Conservation (phyloP, 306 rosid species). For the Casuarina equisetifolia region DNA sequence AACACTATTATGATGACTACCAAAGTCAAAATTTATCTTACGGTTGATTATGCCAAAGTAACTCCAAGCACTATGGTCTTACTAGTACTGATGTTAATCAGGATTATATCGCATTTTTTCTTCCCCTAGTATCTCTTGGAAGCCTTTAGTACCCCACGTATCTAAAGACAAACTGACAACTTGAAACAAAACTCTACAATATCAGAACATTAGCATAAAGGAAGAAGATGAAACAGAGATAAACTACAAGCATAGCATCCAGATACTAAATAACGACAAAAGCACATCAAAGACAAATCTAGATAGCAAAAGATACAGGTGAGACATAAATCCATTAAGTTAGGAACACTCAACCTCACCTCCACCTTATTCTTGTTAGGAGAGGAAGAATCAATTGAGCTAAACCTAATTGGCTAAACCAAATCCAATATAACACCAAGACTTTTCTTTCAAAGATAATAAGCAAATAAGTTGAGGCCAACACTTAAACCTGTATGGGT, state of each 20-base stretch:
- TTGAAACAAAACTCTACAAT: not conserved
- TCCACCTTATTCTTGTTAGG: not conserved
- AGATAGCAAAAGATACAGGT: not conserved
- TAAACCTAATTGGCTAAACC: not conserved
- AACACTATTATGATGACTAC: too few species aligned
- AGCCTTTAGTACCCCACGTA: not conserved
- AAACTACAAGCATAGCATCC: too few species aligned
- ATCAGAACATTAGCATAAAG: too few species aligned
- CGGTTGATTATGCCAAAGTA: not conserved
- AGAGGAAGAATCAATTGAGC: not conserved
- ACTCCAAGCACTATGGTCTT: not conserved
- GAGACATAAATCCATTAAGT: not conserved
- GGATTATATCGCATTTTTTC: too few species aligned
- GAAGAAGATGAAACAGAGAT: not conserved
- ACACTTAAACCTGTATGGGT: conserved; percentile 68
- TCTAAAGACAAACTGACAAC: not conserved
- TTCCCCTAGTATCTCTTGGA: not conserved
- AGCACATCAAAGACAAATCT: not conserved
- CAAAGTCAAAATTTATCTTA: too few species aligned
- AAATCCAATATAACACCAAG: not conserved
- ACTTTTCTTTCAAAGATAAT: not conserved
- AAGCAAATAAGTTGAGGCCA: not conserved
- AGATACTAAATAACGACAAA: not conserved
- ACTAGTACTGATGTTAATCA: not conserved
- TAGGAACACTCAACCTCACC: not conserved